Evolutionary conservation across 2,329 filamentous ascomycete genomes (phyloP), one percentile per base, ranked within the genome.

Genomic region (Colletotrichum noveboracense): DNA sequence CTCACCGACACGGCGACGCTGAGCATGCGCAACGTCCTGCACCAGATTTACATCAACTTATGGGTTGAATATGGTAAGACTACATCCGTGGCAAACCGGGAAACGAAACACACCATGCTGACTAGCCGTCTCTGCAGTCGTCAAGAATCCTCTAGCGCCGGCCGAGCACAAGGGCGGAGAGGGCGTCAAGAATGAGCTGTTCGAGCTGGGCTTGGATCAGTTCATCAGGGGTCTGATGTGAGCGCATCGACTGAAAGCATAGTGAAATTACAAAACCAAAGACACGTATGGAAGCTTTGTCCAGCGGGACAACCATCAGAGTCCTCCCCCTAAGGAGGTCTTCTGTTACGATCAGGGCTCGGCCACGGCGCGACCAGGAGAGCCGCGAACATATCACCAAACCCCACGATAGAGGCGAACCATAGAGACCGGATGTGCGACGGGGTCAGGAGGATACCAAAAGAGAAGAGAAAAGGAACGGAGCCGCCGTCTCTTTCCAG

Each of bases 21-120:
- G 79, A 98, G 96, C 85, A 96, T 99, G 92, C 92, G 96, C 60
- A 95, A 97, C 80, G 96, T 98, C 26, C 87, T 99, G 81, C 96
- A 99, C 84, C 97, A 99, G 89, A 98, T 99, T 77, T 99, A 98
- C 85, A 97, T 98, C 74, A 98, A 98, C 84, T 91, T 98, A 28
- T 99, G 97, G 87, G 96, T 99, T 21, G 97, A 99, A 87, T 99
- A 97, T 81, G 94, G 94, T 95, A 85, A 75, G 89, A 13, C 26
- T 2, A 16, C n/a, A 7, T 24, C 9, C 16, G 1, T 16, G 26
- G 7, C 4, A 10, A 21, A 30, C 8, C 7, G 38, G 13, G 21
- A 26, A 26, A 13, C 12, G n/a, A 16, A n/a, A 69, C 13, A 24
- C 30, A 48, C 30, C 74, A 13, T 28, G 75, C 82, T 81, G 73